phyloP scores from a whole-genome alignment of 257 asterid genomes.

The Solanum corneliomulleri region DNA sequence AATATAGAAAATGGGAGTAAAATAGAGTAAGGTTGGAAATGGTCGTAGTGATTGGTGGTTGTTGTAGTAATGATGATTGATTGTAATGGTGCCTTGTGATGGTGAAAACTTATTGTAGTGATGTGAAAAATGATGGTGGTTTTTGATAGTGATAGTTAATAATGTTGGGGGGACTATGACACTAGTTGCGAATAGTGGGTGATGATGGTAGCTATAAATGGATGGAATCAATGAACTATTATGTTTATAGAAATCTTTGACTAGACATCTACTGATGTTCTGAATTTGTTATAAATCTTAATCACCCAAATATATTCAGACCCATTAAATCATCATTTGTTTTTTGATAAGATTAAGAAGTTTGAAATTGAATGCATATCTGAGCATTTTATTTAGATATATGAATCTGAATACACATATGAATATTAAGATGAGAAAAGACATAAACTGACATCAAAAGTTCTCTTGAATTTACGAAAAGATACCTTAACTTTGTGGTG shows the following conservation, averaged over 20 bases:
- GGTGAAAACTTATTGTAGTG: not conserved
- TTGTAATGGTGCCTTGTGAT: not conserved
- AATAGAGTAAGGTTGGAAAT: too few relatives aligned
- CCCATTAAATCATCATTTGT: not conserved
- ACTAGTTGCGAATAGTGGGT: not conserved
- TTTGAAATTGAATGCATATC: not conserved
- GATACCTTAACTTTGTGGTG: too few relatives aligned
- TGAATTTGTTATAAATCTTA: not conserved
- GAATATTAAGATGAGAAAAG: too few relatives aligned
- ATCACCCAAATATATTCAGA: not conserved
- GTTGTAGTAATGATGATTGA: not conserved
- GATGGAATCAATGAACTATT: not conserved
- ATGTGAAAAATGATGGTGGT: not conserved
- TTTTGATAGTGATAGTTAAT: not conserved
- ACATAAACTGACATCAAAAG: too few relatives aligned
- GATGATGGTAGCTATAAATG: not conserved
- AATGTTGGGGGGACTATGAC: not conserved
- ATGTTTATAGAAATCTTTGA: not conserved
- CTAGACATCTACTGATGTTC: not conserved
- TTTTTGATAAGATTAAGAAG: not conserved
- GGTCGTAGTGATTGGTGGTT: not conserved
- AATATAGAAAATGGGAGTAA: too few relatives aligned
- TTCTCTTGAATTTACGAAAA: too few relatives aligned
- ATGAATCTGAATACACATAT: not conserved
- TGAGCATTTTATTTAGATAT: not conserved